Evolutionary conservation across 768 basidiomycete species (phyloP).

Genomic region (Candolleomyces aberdarensis): DNA sequence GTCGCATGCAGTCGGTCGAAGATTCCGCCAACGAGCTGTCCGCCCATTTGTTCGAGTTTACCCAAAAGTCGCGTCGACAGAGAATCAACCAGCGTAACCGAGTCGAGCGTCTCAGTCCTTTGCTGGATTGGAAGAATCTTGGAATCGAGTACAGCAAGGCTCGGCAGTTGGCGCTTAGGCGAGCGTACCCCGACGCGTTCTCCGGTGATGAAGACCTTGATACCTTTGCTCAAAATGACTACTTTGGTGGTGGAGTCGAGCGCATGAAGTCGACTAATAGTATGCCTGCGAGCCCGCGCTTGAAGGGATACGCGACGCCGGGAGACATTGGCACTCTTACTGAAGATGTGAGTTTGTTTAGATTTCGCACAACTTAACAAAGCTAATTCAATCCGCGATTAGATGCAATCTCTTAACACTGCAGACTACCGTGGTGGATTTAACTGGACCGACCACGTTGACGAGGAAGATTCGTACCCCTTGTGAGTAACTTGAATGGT

Average conservation of each 20-base stretch:
- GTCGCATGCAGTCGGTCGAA: constrained; percentile 85
- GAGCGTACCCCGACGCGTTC: constrained; percentile 96
- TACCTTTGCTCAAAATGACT: constrained; percentile 32
- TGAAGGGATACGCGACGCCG: constrained; percentile 86
- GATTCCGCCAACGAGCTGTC: constrained; percentile 87
- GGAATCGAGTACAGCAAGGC: constrained; percentile 98
- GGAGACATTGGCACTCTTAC: constrained; percentile 91
- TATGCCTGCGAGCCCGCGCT: constrained; percentile 84
- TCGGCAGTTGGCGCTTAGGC: constrained; percentile 82
- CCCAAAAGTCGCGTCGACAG: constrained; percentile 85
- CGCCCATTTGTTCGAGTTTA: constrained; percentile 71
- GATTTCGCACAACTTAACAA: constrained; percentile 1
- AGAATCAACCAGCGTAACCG: constrained; percentile 98
- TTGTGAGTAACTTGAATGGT: constrained; percentile 53
- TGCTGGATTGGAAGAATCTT: constrained; percentile 98
- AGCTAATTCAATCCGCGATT: neutral
- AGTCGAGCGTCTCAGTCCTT: constrained; percentile 88
- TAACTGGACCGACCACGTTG: constrained; percentile 63
- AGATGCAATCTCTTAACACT: constrained; percentile 86
- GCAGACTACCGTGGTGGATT: constrained; percentile 82
- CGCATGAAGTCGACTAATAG: constrained; percentile 62
- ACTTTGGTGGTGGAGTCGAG: constrained; percentile 62
- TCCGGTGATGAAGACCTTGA: constrained; percentile 54
- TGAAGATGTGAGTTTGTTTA: constrained; percentile 58
- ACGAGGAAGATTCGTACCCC: constrained; percentile 90